A percentile compares a stretch with the other conserved stretches of the same genome.
Conservation (phyloP, 768 basidiomycete species). For the Tephrocybe rancida region DNA sequence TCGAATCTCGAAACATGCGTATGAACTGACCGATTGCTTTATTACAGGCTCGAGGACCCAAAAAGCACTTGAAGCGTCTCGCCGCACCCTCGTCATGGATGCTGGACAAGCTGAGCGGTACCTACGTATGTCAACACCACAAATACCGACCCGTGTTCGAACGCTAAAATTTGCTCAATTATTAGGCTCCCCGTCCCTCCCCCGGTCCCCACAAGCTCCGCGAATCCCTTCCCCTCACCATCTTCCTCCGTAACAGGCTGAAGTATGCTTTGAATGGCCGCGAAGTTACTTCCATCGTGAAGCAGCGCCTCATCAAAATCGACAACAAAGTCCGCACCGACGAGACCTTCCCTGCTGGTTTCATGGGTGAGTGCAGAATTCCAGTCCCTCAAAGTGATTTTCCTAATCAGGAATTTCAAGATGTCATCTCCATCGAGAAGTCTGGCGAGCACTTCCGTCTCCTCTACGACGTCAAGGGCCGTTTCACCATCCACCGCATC, state of each 20-base stretch:
- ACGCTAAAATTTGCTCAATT: conserved; percentile 10
- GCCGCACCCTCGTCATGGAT: conserved; percentile 99
- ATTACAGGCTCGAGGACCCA: conserved; percentile 90
- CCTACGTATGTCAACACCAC: conserved; percentile 64
- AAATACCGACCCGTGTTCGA: neutral
- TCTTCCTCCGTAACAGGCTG: conserved; percentile 98
- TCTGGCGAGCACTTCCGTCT: conserved; percentile 99
- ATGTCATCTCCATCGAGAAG: conserved; percentile 97
- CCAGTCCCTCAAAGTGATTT: neutral
- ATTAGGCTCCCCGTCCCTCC: conserved; percentile 91
- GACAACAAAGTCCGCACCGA: conserved; percentile 99
- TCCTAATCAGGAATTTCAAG: conserved; percentile 37
- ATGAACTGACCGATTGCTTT: conserved; percentile 27
- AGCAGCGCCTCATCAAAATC: conserved; percentile 97
- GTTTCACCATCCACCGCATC: conserved; percentile 99
- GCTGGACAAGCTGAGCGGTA: conserved; percentile 97
- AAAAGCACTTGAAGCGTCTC: conserved; percentile 98
- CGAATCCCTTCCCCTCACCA: conserved; percentile 94
- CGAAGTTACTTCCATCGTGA: conserved; percentile 94
- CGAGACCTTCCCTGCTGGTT: conserved; percentile 94
- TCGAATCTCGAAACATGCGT: conserved; percentile 1
- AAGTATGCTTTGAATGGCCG: conserved; percentile 98
- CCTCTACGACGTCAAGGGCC: conserved; percentile 99
- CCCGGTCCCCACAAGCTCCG: conserved; percentile 99
- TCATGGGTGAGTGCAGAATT: conserved; percentile 73